Evolutionary conservation across 2,329 filamentous ascomycete species (phyloP).

Genomic region (Trichoderma sp.): DNA sequence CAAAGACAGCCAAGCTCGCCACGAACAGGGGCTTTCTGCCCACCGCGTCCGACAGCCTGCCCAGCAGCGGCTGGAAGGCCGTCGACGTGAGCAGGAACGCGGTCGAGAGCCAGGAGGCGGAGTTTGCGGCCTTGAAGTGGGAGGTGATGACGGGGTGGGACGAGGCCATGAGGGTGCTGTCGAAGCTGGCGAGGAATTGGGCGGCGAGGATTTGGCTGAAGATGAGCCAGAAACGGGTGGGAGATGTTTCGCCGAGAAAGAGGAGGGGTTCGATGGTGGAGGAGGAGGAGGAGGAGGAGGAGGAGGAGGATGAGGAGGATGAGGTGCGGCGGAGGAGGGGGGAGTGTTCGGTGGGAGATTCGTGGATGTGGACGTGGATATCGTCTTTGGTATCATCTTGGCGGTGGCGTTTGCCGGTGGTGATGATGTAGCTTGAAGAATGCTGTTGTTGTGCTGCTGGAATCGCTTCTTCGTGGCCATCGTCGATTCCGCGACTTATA

Average conservation of each 20-base stretch:
- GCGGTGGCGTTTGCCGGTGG: background rate
- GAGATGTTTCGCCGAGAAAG: constrained; percentile 47
- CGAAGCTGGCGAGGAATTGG: constrained; percentile 63
- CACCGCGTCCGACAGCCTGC: constrained; percentile 69
- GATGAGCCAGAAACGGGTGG: constrained; percentile 58
- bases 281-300: background rate
- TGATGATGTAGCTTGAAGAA: background rate
- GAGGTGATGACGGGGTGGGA: constrained; percentile 79
- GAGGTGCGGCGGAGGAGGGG: constrained; percentile 26
- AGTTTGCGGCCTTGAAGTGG: constrained; percentile 73
- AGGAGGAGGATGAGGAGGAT: background rate
- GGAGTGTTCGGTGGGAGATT: constrained; percentile 25
- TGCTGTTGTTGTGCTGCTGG: background rate
- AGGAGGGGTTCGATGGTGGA: constrained; percentile 18
- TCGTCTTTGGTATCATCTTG: constrained; percentile 11
- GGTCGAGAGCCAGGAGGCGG: constrained; percentile 78
- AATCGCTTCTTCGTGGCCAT: background rate
- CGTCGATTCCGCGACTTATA: background rate
- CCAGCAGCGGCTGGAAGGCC: constrained; percentile 71
- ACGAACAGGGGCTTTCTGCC: constrained; percentile 67
- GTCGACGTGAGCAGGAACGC: constrained; percentile 75
- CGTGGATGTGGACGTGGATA: background rate
- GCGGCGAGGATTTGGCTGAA: constrained; percentile 57
- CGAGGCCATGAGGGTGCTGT: constrained; percentile 77
- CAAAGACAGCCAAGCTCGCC: constrained; percentile 59